Evolutionary conservation across 768 basidiomycete genomes (phyloP), one percentile per base, ranked within the genome.

Genomic region (Kwoniella sp.): DNA sequence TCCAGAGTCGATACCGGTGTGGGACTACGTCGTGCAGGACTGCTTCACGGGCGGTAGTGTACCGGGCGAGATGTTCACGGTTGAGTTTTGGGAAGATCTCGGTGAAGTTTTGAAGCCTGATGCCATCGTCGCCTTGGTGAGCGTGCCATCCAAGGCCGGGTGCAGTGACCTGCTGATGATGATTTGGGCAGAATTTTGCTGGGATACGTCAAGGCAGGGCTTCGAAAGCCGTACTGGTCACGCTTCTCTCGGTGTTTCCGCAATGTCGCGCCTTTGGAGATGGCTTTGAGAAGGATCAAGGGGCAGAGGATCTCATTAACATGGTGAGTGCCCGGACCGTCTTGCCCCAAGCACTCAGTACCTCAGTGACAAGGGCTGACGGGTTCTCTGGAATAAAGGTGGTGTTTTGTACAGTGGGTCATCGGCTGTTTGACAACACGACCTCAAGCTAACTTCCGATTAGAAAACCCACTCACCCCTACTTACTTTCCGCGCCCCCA

Each of bases 1-100:
- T 11, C 34, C 22, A 47, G 28, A 22, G 1, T 17, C 10, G 5
- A 36, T 55, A 29, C 34, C 46, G 48, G 64, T 10, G 60, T 89
- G 82, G 66, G 85, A 69, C 49, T 75, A 67, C 56, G 81, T 90
- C 33, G 77, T 93, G 0, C 93, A 96, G 60, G 92, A 93, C 63
- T 88, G 88, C 66, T 96, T 95, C 71, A 89, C 90, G 8, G 93
- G 92, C 8, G 93, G 93, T 3, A 83, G 82, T n/a, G 84, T 96
- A 2, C 90, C 93, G 0, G 77, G 83, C 31, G 85, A 89, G 64
- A 76, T 96, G 45, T 96, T 86, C 74, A 88, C 90, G 0, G 33
- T 80, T 26, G 84, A 91, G 60, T 92, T 92, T 68, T 93, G 89
- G 88, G 59, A 78, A 20, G 83, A 84, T 46, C 67, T 93, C 45